phyloP scores from a whole-genome alignment of 2,329 filamentous ascomycete species.

The Scytalidium sp. region DNA sequence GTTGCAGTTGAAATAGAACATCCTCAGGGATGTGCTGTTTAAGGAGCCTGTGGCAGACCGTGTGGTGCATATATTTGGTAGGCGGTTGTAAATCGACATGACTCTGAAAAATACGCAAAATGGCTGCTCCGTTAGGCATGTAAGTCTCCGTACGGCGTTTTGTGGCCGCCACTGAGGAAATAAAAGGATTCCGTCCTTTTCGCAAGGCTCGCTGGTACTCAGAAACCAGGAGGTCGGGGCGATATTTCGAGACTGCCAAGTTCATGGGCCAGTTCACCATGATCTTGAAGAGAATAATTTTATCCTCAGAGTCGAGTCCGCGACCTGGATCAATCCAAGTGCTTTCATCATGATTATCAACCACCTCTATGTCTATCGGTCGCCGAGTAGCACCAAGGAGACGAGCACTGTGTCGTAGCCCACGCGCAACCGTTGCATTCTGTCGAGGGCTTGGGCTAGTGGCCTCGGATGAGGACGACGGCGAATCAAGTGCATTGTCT shows the following conservation, averaged over 20 bases:
- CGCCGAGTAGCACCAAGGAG: background rate
- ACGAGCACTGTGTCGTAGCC: background rate
- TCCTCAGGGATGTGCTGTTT: conserved; percentile 2
- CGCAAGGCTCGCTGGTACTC: background rate
- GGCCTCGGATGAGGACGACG: background rate
- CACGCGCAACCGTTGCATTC: background rate
- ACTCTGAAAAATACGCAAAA: conserved; percentile 12
- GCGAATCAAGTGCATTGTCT: background rate
- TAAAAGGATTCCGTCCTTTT: background rate
- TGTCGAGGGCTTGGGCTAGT: background rate
- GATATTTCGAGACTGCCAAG: background rate
- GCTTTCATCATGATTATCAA: background rate
- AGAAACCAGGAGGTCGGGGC: background rate
- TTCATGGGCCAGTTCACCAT: background rate
- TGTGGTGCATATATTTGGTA: conserved; percentile 7
- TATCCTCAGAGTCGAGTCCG: background rate
- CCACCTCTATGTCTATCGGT: background rate
- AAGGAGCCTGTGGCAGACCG: conserved; percentile 13
- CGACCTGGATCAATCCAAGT: background rate
- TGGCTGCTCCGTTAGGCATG: conserved; percentile 3
- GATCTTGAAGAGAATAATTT: background rate
- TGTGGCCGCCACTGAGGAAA: background rate
- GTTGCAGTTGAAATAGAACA: conserved; percentile 18
- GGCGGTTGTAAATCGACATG: conserved; percentile 15
- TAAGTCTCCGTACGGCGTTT: background rate